Percentiles rank a stretch among this genome's conserved stretches.
Evolutionary conservation across 257 asterid genomes (phyloP).

Genomic region (Sherardia arvensis): DNA sequence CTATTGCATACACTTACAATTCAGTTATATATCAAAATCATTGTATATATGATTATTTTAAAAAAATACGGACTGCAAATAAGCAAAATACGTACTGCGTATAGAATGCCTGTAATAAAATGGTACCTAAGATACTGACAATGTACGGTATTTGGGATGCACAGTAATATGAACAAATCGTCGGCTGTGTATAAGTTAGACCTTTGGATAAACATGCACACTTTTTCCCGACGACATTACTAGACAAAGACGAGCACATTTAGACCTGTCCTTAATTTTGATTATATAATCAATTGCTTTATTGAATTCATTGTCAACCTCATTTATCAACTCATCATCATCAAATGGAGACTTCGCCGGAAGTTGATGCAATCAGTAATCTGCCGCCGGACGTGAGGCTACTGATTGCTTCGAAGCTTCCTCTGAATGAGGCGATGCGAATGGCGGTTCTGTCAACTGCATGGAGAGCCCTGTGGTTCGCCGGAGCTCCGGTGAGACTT

Average conservation of each 20-base stretch:
- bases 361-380: constrained; percentile 7
- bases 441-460: constrained; percentile 10
- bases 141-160: not conserved
- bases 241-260: not conserved
- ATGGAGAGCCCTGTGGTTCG: constrained; percentile 8
- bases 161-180: not conserved
- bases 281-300: not conserved
- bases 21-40: too few relatives aligned
- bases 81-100: too few relatives aligned
- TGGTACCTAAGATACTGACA: too few relatives aligned
- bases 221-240: not conserved
- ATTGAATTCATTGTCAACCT: too few relatives aligned
- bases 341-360: not conserved
- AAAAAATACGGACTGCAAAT: too few relatives aligned
- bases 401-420: constrained; percentile 6
- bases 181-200: not conserved
- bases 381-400: constrained; percentile 4
- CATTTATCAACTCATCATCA: not conserved
- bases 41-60: too few relatives aligned
- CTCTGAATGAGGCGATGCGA: constrained; percentile 7
- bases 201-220: not conserved
- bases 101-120: too few relatives aligned
- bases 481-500: not conserved
- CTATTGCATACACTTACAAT: too few relatives aligned
- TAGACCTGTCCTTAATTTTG: not conserved